Evolutionary conservation across 2,329 filamentous ascomycete genomes (phyloP), one percentile per base, ranked within the genome.

Genomic region (Fusarium goolgardi): DNA sequence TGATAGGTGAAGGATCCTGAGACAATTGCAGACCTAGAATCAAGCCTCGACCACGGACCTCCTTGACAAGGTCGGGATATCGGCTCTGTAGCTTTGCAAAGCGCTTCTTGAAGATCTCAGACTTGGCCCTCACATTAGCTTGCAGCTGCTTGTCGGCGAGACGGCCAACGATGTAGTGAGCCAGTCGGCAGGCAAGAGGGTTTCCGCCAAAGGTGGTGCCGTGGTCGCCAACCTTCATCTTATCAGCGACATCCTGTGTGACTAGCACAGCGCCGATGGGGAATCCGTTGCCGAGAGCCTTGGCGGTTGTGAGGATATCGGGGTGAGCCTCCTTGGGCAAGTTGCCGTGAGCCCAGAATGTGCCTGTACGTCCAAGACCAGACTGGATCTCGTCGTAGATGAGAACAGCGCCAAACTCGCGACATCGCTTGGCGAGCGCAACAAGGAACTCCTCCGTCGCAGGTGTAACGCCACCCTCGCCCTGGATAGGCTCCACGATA

Each of bases 351-450:
- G 96, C 96, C 96, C 96, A 99, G 73, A 99, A 85, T 15, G 84
- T 86, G 35, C 96, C 96, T 2, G 96, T 98, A 53, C 96, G 90
- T 27, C 90, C 89, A 34, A 99, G 84, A 54, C 96, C 96, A 78
- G 94, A 97, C 81, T 99, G 96, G 67, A 99, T 99, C 83, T 99
- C 96, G 75, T 99, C 96, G 78, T 96, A 95, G 76, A 97, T 91
- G 59, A 99, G 83, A 5, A 98, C 88, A 3, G 95, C 94, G 52
- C 93, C 93, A 32, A 97, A 93, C 72, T 93, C 90, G 57, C 90
- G 90, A 79, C 94, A 97, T 61, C 94, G 88, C 76, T 86, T 87
- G 60, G 93, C 93, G n/a, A 99, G 86, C 1, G 93, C 91, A 25
- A 89, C 78, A 25, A 99, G 85, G 79, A 98, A 99, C 69, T 93